A percentile compares a stretch with the other conserved stretches of the same genome.
Conservation (phyloP, 139 green algal genomes). For the Coelastrella sp. region DNA sequence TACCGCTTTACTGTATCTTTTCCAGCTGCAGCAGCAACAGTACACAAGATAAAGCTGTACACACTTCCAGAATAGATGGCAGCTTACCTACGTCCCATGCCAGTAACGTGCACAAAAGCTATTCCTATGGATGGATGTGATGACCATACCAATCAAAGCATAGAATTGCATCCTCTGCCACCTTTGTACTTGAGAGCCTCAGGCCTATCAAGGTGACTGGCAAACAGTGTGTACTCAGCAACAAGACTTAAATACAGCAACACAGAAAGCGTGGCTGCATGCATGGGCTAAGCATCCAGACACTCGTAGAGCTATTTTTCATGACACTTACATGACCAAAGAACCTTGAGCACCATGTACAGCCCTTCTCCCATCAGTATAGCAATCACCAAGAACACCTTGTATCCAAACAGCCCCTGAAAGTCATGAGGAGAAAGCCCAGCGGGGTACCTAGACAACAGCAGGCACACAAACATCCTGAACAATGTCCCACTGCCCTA, state of each 20-base stretch:
- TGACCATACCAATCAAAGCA: too few relatives aligned
- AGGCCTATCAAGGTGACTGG: too few relatives aligned
- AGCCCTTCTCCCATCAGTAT: slow-evolving; percentile 62
- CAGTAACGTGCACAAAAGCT: too few relatives aligned
- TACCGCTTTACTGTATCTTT: slow-evolving; percentile 12
- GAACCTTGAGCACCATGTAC: slow-evolving; percentile 65
- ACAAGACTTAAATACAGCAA: background rate
- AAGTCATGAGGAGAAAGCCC: slow-evolving; percentile 52
- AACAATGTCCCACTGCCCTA: too few relatives aligned
- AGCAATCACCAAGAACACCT: slow-evolving; percentile 67
- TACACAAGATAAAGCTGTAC: background rate
- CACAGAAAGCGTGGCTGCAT: background rate
- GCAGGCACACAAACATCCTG: background rate
- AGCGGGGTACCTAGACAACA: slow-evolving; percentile 50
- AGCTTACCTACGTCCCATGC: too few relatives aligned
- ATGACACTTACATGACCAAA: slow-evolving; percentile 37
- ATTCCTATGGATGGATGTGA: too few relatives aligned
- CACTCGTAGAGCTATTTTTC: background rate
- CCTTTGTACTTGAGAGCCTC: too few relatives aligned
- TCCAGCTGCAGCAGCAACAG: slow-evolving; percentile 11
- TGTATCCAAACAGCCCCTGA: slow-evolving; percentile 63
- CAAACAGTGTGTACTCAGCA: background rate
- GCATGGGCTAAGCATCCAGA: background rate
- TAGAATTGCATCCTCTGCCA: too few relatives aligned
- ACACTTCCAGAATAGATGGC: too few relatives aligned